Evolutionary conservation across 805 yeast genomes (phyloP).

Genomic region (Pichia deserticola): DNA sequence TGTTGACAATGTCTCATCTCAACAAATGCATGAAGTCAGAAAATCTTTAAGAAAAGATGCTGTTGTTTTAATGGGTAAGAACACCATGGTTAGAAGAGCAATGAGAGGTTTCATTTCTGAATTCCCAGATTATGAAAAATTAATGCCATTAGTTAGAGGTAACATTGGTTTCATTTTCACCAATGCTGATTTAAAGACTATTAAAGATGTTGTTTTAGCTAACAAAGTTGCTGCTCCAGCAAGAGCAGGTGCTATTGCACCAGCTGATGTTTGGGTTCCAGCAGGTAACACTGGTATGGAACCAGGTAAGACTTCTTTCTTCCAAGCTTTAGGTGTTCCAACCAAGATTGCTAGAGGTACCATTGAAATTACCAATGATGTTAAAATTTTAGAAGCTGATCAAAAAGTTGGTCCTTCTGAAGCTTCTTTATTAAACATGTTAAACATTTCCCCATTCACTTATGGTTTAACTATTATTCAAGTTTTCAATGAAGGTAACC

Average conservation of each 20-base stretch:
- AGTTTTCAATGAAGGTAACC: constrained; percentile 98
- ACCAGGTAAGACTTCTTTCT: constrained; percentile 99
- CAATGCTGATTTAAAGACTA: constrained; percentile 83
- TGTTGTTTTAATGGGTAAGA: constrained; percentile 98
- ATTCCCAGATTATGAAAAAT: constrained; percentile 92
- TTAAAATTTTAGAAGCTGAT: constrained; percentile 85
- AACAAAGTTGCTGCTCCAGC: constrained; percentile 99
- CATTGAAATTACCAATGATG: constrained; percentile 97
- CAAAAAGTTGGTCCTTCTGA: constrained; percentile 97
- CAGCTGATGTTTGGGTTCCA: constrained; percentile 94
- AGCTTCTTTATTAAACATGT: constrained; percentile 97
- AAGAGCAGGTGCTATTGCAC: constrained; percentile 99
- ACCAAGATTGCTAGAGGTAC: constrained; percentile 99
- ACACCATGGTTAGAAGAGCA: constrained; percentile 99
- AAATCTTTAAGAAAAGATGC: constrained; percentile 92
- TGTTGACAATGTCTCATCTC: constrained; percentile 99
- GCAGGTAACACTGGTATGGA: constrained; percentile 99
- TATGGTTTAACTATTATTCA: constrained; percentile 95
- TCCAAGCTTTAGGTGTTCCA: constrained; percentile 99
- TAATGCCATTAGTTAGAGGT: constrained; percentile 93
- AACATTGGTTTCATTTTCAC: constrained; percentile 99
- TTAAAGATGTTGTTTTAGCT: constrained; percentile 80
- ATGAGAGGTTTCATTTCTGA: constrained; percentile 91
- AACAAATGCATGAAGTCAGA: constrained; percentile 99
- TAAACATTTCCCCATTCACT: constrained; percentile 99